Percentiles rank a stretch among this genome's conserved stretches.
Conservation (phyloP, 495 filamentous ascomycete species). For the Aspergillus nidulans region DNA sequence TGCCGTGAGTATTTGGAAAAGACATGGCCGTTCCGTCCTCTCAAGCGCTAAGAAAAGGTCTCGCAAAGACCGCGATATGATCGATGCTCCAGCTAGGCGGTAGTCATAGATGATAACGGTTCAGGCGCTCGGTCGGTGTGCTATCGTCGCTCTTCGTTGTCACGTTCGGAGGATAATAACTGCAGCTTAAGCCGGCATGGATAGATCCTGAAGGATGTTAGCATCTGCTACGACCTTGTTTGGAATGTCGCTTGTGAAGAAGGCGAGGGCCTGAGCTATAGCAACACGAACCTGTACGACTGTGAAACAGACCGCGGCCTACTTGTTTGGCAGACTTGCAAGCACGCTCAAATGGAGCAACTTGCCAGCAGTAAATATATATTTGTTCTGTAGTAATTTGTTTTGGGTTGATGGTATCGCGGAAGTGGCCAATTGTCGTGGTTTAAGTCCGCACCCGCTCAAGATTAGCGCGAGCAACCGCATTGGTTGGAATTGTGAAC, state of each 20-base stretch:
- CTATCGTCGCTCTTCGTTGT: neutral
- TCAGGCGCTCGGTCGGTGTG: neutral
- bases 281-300: neutral
- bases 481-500: slow-evolving; percentile 6
- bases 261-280: neutral
- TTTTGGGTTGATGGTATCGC: neutral
- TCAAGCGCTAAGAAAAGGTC: neutral
- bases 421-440: slow-evolving; percentile 18
- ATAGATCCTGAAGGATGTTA: neutral
- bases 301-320: neutral
- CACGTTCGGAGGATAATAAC: neutral
- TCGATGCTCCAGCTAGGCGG: neutral
- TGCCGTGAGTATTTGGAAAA: slow-evolving; percentile 50
- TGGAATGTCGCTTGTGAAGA: neutral
- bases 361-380: neutral
- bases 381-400: neutral
- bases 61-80: neutral
- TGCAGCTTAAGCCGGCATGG: neutral
- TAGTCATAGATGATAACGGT: slow-evolving; percentile 9
- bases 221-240: neutral
- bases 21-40: slow-evolving; percentile 18
- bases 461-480: slow-evolving; percentile 1
- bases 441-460: slow-evolving; percentile 1
- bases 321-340: neutral
- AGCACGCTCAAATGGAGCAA: neutral